phyloP scores from a whole-genome alignment of 441 rosid genomes.

The Populus hybrid region DNA sequence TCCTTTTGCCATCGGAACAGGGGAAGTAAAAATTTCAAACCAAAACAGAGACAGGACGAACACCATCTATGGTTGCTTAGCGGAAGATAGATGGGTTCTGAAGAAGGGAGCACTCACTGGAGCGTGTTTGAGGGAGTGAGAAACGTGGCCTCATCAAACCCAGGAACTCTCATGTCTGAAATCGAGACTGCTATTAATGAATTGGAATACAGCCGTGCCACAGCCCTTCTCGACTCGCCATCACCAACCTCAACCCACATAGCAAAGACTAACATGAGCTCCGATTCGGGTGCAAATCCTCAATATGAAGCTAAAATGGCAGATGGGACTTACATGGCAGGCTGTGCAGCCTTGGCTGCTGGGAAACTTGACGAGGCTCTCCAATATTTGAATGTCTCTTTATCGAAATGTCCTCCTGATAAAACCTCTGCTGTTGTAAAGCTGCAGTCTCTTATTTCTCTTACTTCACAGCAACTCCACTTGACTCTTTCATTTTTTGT shows the following conservation, averaged over 20 bases:
- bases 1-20: too few species aligned
- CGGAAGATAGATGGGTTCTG: constrained; percentile 35
- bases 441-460: constrained; percentile 63
- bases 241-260: constrained; percentile 21
- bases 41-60: too few species aligned
- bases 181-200: constrained; percentile 46
- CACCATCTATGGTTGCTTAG: neutral
- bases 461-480: constrained; percentile 44
- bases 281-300: constrained; percentile 14
- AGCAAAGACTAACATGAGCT: constrained; percentile 13
- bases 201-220: constrained; percentile 49
- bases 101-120: constrained; percentile 34
- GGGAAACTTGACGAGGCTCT: constrained; percentile 67
- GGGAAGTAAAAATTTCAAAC: too few species aligned
- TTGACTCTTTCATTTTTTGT: neutral
- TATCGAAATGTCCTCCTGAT: constrained; percentile 69
- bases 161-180: constrained; percentile 55
- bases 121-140: constrained; percentile 52
- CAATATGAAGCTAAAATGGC: constrained; percentile 45
- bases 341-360: constrained; percentile 59
- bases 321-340: constrained; percentile 59
- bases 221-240: constrained; percentile 36
- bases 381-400: constrained; percentile 43
- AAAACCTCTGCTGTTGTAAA: constrained; percentile 59
- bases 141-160: constrained; percentile 33